These are phyloP conservation scores for Nannochloropsis salina DNA, from an alignment of 108 stramenopile species.

Conservation along the genomic window DNA sequence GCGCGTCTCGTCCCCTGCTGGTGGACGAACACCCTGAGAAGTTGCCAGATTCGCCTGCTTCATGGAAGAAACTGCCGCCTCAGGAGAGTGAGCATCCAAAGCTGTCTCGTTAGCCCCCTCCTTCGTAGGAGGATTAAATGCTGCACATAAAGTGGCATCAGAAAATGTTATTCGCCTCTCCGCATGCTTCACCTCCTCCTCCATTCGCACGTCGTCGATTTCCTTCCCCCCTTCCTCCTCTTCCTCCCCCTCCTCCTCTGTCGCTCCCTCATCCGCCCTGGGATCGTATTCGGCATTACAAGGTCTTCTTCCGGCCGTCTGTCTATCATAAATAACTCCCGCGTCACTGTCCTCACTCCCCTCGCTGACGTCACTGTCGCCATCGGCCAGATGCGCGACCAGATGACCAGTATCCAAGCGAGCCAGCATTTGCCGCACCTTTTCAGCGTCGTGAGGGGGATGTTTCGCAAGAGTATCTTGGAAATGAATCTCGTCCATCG, in stretches of 20 bases:
- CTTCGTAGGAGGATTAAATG: no score
- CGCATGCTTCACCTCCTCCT: neutral
- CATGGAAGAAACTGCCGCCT: no score
- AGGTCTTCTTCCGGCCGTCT: no score
- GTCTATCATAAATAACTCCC: neutral
- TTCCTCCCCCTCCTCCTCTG: neutral
- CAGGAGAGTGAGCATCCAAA: no score
- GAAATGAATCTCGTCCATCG: no score
- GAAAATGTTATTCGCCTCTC: neutral
- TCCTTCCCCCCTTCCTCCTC: neutral
- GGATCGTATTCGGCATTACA: no score
- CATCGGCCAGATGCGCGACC: neutral
- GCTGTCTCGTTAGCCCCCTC: no score
- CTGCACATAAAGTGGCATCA: neutral
- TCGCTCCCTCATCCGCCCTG: neutral
- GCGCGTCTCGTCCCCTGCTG: no score
- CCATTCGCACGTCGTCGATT: neutral
- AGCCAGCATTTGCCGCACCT: neutral
- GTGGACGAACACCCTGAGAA: no score
- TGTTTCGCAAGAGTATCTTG: no score
- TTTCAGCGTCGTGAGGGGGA: no score
- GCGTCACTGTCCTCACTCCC: neutral
- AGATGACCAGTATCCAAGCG: neutral
- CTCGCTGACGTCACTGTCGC: slow-evolving; percentile 11
- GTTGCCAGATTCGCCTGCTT: no score